Base-by-base conservation (phyloP, 2,329 filamentous ascomycete species). In the Plectosphaerella cucumerina region DNA sequence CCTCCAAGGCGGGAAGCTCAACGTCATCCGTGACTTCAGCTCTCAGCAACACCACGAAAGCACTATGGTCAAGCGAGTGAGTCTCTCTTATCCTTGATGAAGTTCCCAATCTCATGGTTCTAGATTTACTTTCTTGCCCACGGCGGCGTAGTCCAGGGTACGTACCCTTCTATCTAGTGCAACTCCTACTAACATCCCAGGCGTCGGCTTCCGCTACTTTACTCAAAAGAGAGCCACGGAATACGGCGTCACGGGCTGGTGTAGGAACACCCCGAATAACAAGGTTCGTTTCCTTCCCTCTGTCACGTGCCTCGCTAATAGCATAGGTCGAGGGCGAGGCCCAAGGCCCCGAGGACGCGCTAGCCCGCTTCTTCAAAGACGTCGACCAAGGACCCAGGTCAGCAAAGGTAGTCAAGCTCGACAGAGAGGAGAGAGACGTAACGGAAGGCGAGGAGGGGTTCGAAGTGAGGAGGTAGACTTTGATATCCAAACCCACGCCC, bases 321-420 rank as follows among this genome's bases (percentile, higher is more conserved):
- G 26, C 3, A 8, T 8, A 96, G 90, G 92, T 97, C 44, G 84
- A 90, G 63, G 93, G 93, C 22, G 92, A 97, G 70, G 91, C 86
- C 5, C 93, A 97, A 65, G 92, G 90, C 26, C 75, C 80, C 2
- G 76, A 84, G 1, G 77, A 82, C 1, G 70, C 78, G 3, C 66
- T 97, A 22, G 70, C 83, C 48, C 80, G 83, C 50, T 87, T 97
- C 57, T 71, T 96, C 34, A 82, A 86, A 58, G 84, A 90, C 55
- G 72, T 97, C 44, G 80, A 90, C 61, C 78, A 82, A 48, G 93
- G 93, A 0, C 92, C 92, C 0, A 72, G 76, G 1, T 76, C 82
- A 50, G 85, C 92, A 2, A 80, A 80, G 21, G 93, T 97, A 0
- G 82, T 84, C 35, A 85, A 86, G 59, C 71, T 96, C 8, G 86